These are phyloP conservation scores for Suillus decipiens DNA, from an alignment of 768 basidiomycete genomes.

Conservation along the genomic window DNA sequence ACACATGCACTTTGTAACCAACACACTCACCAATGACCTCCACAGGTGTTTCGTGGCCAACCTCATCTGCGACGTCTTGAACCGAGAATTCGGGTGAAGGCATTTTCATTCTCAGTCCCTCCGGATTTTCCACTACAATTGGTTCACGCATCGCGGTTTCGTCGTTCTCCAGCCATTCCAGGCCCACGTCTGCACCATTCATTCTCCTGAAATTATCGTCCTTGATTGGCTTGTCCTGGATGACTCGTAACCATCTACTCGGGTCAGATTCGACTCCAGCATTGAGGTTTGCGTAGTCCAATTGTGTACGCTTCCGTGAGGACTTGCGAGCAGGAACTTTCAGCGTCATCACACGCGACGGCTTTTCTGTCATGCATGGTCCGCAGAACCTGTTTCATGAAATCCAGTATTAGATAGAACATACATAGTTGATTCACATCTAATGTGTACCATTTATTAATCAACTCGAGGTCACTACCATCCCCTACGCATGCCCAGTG, in stretches of 20 bases:
- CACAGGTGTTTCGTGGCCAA: constrained; percentile 77
- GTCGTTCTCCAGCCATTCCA: constrained; percentile 76
- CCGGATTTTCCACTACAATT: constrained; percentile 73
- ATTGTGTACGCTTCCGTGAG: constrained; percentile 67
- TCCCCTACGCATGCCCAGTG: constrained; percentile 82
- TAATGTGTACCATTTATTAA: constrained; percentile 67
- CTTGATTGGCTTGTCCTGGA: constrained; percentile 67
- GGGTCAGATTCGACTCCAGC: constrained; percentile 62
- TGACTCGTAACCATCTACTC: constrained; percentile 63
- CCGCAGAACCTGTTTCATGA: constrained; percentile 62
- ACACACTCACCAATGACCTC: constrained; percentile 83
- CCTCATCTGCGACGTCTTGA: constrained; percentile 73
- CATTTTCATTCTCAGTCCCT: constrained; percentile 91
- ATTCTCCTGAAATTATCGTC: constrained; percentile 66
- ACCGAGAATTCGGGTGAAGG: constrained; percentile 72
- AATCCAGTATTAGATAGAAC: constrained; percentile 20
- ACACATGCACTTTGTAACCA: constrained; percentile 2
- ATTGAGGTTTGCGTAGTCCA: constrained; percentile 80
- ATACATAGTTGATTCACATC: constrained; percentile 14
- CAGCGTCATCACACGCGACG: constrained; percentile 65
- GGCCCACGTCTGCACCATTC: constrained; percentile 63
- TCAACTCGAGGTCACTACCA: constrained; percentile 59
- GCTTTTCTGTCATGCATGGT: constrained; percentile 59
- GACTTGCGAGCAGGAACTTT: constrained; percentile 84
- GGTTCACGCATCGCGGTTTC: constrained; percentile 79